Evolutionary conservation across 768 basidiomycete genomes (phyloP).

Genomic region (Asterophora lycoperdoides): DNA sequence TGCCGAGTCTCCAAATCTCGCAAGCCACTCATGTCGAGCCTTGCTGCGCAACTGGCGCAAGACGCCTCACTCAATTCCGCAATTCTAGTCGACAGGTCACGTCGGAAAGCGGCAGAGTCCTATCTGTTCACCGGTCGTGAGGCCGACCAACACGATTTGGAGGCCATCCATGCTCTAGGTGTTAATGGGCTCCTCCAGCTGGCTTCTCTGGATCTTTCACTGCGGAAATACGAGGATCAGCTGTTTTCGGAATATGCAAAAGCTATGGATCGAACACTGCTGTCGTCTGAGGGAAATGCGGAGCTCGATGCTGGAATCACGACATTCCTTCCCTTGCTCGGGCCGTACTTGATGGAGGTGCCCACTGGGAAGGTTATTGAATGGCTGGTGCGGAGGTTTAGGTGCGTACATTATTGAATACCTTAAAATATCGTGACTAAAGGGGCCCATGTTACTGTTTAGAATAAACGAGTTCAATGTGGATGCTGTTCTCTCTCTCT

Average conservation of each 20-base stretch:
- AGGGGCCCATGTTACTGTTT: not conserved
- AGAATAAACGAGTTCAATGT: constrained; percentile 96
- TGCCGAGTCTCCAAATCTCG: not conserved
- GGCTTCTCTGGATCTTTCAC: constrained; percentile 49
- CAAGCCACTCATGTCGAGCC: constrained; percentile 52
- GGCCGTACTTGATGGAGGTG: constrained; percentile 76
- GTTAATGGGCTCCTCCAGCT: constrained; percentile 77
- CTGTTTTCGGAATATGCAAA: constrained; percentile 82
- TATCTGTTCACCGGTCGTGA: constrained; percentile 86
- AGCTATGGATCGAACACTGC: constrained; percentile 71
- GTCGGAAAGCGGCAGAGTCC: constrained; percentile 64
- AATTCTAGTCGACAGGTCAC: constrained; percentile 61
- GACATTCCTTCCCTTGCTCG: constrained; percentile 64
- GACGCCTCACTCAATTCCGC: constrained; percentile 75
- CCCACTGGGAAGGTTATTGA: constrained; percentile 84
- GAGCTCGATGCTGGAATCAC: constrained; percentile 60
- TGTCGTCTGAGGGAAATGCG: constrained; percentile 55
- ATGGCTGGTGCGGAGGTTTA: constrained; percentile 92
- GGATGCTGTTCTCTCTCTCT: constrained; percentile 68
- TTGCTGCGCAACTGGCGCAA: constrained; percentile 78
- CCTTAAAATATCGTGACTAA: constrained; percentile 1
- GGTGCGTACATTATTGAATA: constrained; percentile 46
- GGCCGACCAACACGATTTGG: constrained; percentile 82
- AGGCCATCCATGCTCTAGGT: constrained; percentile 78
- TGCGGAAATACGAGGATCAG: constrained; percentile 59